Conservation (phyloP, 1,139 yeast species). For the Pichia sp. region DNA sequence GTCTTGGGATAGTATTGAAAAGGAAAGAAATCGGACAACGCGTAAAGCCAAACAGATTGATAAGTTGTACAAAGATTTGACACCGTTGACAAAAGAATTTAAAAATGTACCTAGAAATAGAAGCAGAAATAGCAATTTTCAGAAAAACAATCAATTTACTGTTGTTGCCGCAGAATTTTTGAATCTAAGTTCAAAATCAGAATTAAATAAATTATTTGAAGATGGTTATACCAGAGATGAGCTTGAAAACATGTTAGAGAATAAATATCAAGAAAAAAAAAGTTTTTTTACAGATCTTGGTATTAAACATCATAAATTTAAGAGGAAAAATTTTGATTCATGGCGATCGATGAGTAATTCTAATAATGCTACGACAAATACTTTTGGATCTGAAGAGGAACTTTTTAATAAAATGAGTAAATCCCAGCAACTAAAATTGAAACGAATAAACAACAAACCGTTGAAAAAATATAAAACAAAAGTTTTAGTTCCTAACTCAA, state of each 20-base stretch:
- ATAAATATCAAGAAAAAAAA: slow-evolving; percentile 25
- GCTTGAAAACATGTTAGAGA: slow-evolving; percentile 26
- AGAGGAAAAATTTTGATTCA: slow-evolving; percentile 24
- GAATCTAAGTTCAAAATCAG: slow-evolving; percentile 21
- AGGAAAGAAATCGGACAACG: slow-evolving; percentile 8
- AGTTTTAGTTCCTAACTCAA: no score
- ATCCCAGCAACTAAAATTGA: slow-evolving; percentile 4
- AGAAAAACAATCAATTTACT: slow-evolving; percentile 30
- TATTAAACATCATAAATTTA: slow-evolving; percentile 26
- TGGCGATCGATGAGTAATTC: slow-evolving; percentile 15
- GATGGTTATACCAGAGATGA: slow-evolving; percentile 22
- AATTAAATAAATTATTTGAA: slow-evolving; percentile 23
- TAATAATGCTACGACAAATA: slow-evolving; percentile 2
- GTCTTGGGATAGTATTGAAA: slow-evolving; percentile 18
- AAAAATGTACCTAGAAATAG: slow-evolving; percentile 13
- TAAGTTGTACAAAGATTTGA: slow-evolving; percentile 12
- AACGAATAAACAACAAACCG: slow-evolving; percentile 8
- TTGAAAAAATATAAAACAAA: not conserved
- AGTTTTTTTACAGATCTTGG: slow-evolving; percentile 22
- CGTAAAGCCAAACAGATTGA: slow-evolving; percentile 14
- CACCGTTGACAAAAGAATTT: slow-evolving; percentile 20
- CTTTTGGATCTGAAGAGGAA: slow-evolving; percentile 13
- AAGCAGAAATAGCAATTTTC: slow-evolving; percentile 24
- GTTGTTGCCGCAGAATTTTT: slow-evolving; percentile 30
- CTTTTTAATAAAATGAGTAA: slow-evolving; percentile 3